phyloP scores from a whole-genome alignment of 2,329 filamentous ascomycete species.

The Emericellopsis atlantica region DNA sequence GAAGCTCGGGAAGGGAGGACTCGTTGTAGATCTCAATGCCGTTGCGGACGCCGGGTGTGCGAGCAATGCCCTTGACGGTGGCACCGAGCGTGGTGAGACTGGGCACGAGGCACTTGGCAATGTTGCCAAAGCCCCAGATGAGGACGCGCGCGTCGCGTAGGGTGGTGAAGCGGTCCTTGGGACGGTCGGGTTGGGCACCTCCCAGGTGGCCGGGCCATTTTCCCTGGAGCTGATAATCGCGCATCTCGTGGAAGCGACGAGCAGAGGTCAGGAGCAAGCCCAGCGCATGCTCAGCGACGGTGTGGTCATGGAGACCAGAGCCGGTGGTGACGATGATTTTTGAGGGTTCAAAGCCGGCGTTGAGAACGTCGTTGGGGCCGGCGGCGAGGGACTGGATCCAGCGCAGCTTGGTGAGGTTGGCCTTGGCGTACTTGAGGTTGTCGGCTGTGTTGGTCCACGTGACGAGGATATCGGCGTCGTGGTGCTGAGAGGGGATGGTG shows the following conservation, averaged over 20 bases:
- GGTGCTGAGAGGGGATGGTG: conserved; percentile 42
- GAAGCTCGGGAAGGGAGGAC: conserved; percentile 36
- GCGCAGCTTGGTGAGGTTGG: conserved; percentile 39
- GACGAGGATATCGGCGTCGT: conserved; percentile 47
- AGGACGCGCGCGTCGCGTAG: conserved; percentile 44
- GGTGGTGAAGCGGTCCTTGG: conserved; percentile 41
- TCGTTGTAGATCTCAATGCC: conserved; percentile 46
- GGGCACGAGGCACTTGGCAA: conserved; percentile 47
- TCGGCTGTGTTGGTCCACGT: conserved; percentile 47
- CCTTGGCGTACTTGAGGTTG: conserved; percentile 46
- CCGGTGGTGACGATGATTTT: conserved; percentile 44
- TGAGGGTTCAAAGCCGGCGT: conserved; percentile 43
- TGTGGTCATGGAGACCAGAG: conserved; percentile 50
- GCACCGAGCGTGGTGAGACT: conserved; percentile 42
- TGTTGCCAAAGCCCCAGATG: conserved; percentile 56
- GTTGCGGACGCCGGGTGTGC: conserved; percentile 40
- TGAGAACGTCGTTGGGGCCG: conserved; percentile 52
- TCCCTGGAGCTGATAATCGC: conserved; percentile 42
- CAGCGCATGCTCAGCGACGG: conserved; percentile 52
- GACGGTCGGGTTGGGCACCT: conserved; percentile 44
- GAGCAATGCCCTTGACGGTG: conserved; percentile 44
- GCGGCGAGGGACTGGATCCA: conserved; percentile 58
- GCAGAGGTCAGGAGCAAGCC: conserved; percentile 43
- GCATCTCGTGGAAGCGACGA: conserved; percentile 48
- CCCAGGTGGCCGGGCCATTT: conserved; percentile 51